A percentile compares a stretch with the other conserved stretches of the same genome.
Evolutionary conservation across 2,329 filamentous ascomycete species (phyloP).

Genomic region (Clonostachys solani): DNA sequence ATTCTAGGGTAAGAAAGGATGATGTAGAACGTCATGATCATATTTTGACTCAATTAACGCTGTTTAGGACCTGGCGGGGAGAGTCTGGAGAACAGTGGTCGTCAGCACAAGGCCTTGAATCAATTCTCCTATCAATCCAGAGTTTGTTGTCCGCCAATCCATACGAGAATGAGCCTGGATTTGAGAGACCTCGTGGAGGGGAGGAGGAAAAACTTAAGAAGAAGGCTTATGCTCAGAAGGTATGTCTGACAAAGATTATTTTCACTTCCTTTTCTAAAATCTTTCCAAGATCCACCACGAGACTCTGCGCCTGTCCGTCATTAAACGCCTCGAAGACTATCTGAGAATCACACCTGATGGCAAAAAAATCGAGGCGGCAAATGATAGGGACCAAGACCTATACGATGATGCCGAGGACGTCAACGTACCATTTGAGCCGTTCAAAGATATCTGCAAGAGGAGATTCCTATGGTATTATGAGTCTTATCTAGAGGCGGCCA

Average conservation of each 20-base stretch:
- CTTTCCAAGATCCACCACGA: conserved; percentile 69
- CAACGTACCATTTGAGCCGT: conserved; percentile 69
- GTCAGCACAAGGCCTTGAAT: conserved; percentile 90
- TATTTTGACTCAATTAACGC: not conserved
- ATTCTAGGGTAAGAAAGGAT: conserved; percentile 66
- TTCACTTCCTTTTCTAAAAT: conserved; percentile 6
- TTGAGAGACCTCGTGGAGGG: conserved; percentile 66
- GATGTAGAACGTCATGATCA: conserved; percentile 4
- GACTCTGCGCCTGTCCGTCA: conserved; percentile 74
- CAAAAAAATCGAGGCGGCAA: conserved; percentile 22
- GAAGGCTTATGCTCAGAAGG: conserved; percentile 75
- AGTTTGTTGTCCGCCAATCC: conserved; percentile 92
- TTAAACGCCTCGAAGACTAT: conserved; percentile 78
- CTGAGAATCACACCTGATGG: conserved; percentile 59
- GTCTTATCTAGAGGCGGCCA: conserved; percentile 71
- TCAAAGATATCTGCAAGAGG: conserved; percentile 85
- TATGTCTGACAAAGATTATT: conserved; percentile 21
- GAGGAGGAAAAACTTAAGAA: conserved; percentile 69
- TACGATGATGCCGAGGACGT: conserved; percentile 51
- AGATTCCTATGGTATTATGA: conserved; percentile 96
- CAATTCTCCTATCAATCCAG: conserved; percentile 91
- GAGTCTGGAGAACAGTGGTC: conserved; percentile 94
- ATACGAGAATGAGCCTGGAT: conserved; percentile 95
- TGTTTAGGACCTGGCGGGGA: conserved; percentile 80
- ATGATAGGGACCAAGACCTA: conserved; percentile 17